These are phyloP conservation scores for Climacium dendroides DNA, from an alignment of 225 moss, liverwort and hornwort species.

Conservation along the genomic window DNA sequence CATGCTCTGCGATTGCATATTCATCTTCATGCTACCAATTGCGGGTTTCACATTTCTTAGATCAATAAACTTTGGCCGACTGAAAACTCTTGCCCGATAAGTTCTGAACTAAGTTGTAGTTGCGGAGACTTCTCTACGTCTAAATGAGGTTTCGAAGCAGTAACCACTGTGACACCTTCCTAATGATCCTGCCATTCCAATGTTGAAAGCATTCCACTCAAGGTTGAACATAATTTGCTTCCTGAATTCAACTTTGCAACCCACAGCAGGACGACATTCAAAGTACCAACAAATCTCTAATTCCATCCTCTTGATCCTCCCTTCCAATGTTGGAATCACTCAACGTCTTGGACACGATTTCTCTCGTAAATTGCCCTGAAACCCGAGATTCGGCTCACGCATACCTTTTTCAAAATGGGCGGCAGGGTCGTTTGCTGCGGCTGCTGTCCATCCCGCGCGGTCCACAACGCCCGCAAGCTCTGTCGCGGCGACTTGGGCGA, in stretches of 20 bases:
- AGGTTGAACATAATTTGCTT: not conserved
- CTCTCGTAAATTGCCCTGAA: not conserved
- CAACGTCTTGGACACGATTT: not conserved
- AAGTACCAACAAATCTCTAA: not conserved
- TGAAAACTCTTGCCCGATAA: too few relatives aligned
- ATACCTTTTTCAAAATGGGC: constrained; percentile 1
- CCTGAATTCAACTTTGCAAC: not conserved
- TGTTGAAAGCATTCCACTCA: not conserved
- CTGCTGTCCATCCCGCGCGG: constrained; percentile 6
- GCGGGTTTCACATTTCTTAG: not conserved
- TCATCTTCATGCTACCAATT: not conserved
- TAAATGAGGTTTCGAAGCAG: too few relatives aligned
- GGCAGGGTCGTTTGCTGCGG: not conserved
- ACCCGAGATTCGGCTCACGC: too few relatives aligned
- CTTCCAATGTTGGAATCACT: too few relatives aligned
- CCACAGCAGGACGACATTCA: not conserved
- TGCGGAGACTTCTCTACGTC: not conserved
- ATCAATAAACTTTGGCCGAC: too few relatives aligned
- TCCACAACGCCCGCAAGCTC: constrained; percentile 14
- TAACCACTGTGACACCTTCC: not conserved
- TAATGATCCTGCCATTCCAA: not conserved
- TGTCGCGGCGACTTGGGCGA: constrained; percentile 8
- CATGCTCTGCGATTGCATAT: not conserved
- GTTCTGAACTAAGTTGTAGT: not conserved
- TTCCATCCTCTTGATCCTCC: not conserved